Conservation (phyloP, 768 basidiomycete species). For the Lentinula detonsa region DNA sequence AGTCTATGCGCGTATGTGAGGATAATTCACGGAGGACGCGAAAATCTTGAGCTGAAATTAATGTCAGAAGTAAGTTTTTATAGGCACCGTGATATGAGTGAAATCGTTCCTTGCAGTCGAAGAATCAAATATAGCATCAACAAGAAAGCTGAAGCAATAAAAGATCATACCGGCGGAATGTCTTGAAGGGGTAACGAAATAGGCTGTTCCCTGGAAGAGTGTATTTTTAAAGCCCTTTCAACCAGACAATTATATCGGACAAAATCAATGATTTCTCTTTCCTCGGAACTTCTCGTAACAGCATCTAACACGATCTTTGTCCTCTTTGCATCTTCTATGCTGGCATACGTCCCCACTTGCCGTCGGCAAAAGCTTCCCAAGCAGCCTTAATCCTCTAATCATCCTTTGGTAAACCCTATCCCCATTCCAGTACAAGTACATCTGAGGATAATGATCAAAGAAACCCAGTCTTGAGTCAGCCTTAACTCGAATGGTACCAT, state of each 20-base stretch:
- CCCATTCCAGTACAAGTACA: slow-evolving; percentile 26
- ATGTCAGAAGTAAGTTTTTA: no score
- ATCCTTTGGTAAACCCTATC: slow-evolving; percentile 10
- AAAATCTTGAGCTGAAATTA: no score
- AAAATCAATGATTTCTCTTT: neutral
- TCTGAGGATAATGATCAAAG: slow-evolving; percentile 17
- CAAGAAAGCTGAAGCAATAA: no score
- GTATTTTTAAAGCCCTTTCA: no score
- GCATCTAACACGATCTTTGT: neutral
- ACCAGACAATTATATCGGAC: neutral
- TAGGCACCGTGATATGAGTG: no score
- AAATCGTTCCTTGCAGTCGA: no score
- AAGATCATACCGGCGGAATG: no score
- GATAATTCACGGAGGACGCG: neutral
- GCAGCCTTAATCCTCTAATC: neutral
- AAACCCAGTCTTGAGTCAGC: slow-evolving; percentile 3
- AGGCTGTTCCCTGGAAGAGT: no score
- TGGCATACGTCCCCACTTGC: neutral
- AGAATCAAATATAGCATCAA: no score
- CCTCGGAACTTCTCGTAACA: neutral
- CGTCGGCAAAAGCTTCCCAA: neutral
- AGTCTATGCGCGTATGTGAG: no score
- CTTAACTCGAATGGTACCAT: neutral
- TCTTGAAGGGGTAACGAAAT: no score
- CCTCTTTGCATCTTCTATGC: neutral